Evolutionary conservation across 345 rosid species (phyloP).

Genomic region (Hirschfeldia incana): DNA sequence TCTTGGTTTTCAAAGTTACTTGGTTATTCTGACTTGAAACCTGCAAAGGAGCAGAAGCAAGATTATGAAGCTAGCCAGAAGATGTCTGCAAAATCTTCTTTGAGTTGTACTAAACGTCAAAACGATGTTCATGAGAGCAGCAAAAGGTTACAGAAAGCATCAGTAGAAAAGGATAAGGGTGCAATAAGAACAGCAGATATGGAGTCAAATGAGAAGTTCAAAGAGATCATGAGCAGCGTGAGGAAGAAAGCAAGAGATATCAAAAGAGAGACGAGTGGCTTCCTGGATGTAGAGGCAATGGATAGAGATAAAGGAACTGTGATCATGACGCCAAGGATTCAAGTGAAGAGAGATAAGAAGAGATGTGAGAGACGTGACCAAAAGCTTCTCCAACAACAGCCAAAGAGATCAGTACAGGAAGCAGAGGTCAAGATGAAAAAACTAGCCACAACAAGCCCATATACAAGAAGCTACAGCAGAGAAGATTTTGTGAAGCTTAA

Average conservation of each 20-base stretch:
- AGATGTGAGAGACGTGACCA: conserved; percentile 42
- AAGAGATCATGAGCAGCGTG: conserved; percentile 46
- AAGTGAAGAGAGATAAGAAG: conserved; percentile 42
- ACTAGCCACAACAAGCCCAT: conserved; percentile 32
- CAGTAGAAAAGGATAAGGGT: conserved; percentile 53
- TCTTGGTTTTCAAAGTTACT: conserved; percentile 72
- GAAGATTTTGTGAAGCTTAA: conserved; percentile 43
- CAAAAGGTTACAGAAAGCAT: conserved; percentile 59
- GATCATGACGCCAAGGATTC: conserved; percentile 58
- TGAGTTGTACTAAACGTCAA: conserved; percentile 28
- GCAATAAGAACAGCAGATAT: conserved; percentile 29
- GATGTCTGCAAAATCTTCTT: conserved; percentile 32
- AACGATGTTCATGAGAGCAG: conserved; percentile 49
- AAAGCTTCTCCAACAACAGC: conserved; percentile 40
- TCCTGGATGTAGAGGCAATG: conserved; percentile 30
- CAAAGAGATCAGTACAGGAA: conserved; percentile 32
- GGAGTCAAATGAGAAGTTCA: conserved; percentile 44
- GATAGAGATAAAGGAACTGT: conserved; percentile 39
- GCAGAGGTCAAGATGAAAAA: conserved; percentile 26
- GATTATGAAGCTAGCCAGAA: conserved; percentile 40
- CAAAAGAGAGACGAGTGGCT: conserved; percentile 34
- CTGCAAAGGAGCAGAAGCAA: conserved; percentile 40
- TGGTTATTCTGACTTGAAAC: conserved; percentile 45
- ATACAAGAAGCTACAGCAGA: conserved; percentile 31
- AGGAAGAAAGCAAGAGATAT: conserved; percentile 48